A percentile compares a stretch with the other conserved stretches of the same genome.
phyloP scores from a whole-genome alignment of 1,284 basidiomycete species.

The Calocybe gambosa region DNA sequence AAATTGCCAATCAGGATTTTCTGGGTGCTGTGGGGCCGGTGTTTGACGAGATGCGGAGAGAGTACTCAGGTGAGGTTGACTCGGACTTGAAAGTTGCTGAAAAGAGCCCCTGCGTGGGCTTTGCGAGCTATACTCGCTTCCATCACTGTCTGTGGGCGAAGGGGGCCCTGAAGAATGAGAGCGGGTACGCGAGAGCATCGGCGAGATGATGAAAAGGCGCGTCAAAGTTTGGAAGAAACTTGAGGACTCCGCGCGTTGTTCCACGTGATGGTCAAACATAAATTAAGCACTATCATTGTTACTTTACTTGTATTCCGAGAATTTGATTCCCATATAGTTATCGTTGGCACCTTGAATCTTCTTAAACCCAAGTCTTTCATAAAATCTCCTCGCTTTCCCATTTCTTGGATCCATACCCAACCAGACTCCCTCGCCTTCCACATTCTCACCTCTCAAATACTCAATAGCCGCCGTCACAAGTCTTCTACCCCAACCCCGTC shows the following conservation, averaged over 20 bases:
- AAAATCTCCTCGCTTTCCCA: slow-evolving; percentile 49
- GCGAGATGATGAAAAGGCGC: not conserved
- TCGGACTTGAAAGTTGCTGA: slow-evolving; percentile 2
- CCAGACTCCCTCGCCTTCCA: slow-evolving; percentile 46
- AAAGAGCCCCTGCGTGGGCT: not conserved
- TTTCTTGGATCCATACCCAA: slow-evolving; percentile 58
- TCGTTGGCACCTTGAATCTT: slow-evolving; percentile 41
- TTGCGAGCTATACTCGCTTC: not conserved
- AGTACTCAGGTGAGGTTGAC: slow-evolving; percentile 3
- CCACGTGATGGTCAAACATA: not conserved
- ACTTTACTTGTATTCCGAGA: slow-evolving; percentile 31
- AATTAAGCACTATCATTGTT: too few species aligned
- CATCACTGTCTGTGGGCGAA: not conserved
- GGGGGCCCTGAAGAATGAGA: slow-evolving; percentile 1
- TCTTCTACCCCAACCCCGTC: slow-evolving; percentile 56
- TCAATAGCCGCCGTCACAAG: slow-evolving; percentile 47
- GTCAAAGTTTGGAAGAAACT: not conserved
- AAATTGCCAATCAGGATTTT: slow-evolving; percentile 17
- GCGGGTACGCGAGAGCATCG: slow-evolving; percentile 9
- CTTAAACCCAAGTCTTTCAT: slow-evolving; percentile 50
- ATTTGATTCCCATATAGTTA: slow-evolving; percentile 41
- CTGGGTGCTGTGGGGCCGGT: slow-evolving; percentile 9
- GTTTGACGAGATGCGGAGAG: slow-evolving; percentile 8
- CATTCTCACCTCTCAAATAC: slow-evolving; percentile 40
- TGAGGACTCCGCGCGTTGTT: slow-evolving; percentile 2